Conservation (phyloP, 2,329 filamentous ascomycete genomes). For the Phialemonium atrogriseum region DNA sequence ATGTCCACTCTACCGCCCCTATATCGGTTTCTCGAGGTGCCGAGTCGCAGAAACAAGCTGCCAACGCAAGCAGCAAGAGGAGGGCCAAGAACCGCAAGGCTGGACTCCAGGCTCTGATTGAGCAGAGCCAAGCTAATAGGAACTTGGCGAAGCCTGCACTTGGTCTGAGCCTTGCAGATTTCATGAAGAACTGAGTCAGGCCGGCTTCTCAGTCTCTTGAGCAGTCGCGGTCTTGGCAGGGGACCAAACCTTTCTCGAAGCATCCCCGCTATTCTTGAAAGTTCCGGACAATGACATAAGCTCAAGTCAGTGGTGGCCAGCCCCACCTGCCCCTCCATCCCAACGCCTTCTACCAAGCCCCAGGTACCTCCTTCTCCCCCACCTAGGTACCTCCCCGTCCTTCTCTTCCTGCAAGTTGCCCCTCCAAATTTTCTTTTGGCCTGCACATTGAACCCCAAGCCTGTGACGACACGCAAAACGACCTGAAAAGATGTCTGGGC, state of each 20-base stretch:
- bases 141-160: constrained; percentile 22
- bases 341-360: too few species aligned
- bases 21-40: constrained; percentile 1
- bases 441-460: too few species aligned
- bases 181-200: constrained; percentile 32
- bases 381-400: too few species aligned
- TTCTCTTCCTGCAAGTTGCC: constrained; percentile 20
- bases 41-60: constrained; percentile 25
- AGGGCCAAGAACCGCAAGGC: constrained; percentile 57
- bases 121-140: constrained; percentile 35
- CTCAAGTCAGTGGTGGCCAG: too few species aligned
- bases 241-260: too few species aligned
- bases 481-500: constrained; percentile 38
- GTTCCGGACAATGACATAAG: too few species aligned
- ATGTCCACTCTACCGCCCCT: constrained; percentile 4
- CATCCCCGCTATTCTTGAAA: too few species aligned
- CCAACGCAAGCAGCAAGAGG: constrained; percentile 56
- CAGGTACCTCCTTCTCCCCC: too few species aligned
- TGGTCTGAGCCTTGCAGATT: constrained; percentile 46
- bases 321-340: too few species aligned
- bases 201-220: background rate
- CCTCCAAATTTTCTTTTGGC: constrained; percentile 33
- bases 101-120: constrained; percentile 57
- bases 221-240: background rate
- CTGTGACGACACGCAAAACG: too few species aligned